phyloP scores from a whole-genome alignment of 1,139 yeast species.

The Pichia norvegensis region DNA sequence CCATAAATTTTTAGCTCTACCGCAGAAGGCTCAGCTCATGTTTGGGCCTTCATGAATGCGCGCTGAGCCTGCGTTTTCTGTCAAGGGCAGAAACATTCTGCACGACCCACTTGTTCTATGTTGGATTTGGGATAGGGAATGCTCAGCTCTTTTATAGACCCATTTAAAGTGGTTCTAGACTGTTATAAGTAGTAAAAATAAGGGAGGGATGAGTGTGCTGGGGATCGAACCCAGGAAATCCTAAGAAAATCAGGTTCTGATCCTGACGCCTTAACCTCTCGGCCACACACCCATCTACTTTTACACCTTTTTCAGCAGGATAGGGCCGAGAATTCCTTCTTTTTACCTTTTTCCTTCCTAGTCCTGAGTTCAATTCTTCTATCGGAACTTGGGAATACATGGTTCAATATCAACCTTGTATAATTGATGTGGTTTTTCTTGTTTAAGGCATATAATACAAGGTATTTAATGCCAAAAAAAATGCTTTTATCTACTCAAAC shows the following conservation, averaged over 20 bases:
- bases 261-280: slow-evolving; percentile 23
- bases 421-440: too few relatives aligned
- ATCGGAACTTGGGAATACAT: not conserved
- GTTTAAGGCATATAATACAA: too few relatives aligned
- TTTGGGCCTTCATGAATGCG: too few relatives aligned
- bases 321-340: not conserved
- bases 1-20: too few relatives aligned
- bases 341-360: too few relatives aligned
- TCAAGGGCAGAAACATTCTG: not conserved
- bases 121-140: not conserved
- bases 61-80: not conserved
- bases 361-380: slow-evolving; percentile 1
- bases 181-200: not conserved
- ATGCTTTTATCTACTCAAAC: too few relatives aligned
- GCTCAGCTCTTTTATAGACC: not conserved
- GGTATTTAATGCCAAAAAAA: too few relatives aligned
- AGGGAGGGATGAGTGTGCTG: slow-evolving; percentile 17
- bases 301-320: not conserved
- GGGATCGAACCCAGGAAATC: slow-evolving; percentile 22
- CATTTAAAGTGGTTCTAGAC: not conserved
- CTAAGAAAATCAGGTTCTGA: slow-evolving; percentile 22
- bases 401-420: too few relatives aligned
- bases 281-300: slow-evolving; percentile 19
- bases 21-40: too few relatives aligned
- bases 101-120: not conserved